A percentile compares a stretch with the other conserved stretches of the same genome.
Evolutionary conservation across 2,329 filamentous ascomycete genomes (phyloP).

Genomic region (Cytospora paraplurivora): DNA sequence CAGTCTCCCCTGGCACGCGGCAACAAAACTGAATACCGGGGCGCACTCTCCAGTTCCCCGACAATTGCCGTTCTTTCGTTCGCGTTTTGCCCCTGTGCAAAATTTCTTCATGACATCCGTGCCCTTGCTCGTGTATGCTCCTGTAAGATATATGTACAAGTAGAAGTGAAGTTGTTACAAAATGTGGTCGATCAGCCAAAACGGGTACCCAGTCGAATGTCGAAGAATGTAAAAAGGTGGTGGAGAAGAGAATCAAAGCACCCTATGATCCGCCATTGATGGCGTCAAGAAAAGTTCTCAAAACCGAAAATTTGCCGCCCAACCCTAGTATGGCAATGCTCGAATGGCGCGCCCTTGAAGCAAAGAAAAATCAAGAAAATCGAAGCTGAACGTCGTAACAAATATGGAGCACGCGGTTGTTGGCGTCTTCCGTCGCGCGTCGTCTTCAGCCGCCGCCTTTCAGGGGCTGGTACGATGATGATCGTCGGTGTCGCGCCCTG

Average conservation of each 20-base stretch:
- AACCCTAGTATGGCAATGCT: conserved; percentile 17
- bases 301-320: conserved; percentile 4
- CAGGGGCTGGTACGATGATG: conserved; percentile 15
- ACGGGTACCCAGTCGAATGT: not conserved
- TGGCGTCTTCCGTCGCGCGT: conserved; percentile 17
- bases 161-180: conserved; percentile 23
- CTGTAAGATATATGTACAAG: conserved; percentile 22
- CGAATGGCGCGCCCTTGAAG: conserved; percentile 17
- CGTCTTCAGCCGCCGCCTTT: conserved; percentile 12
- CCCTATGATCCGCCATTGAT: conserved; percentile 23
- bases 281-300: conserved; percentile 25
- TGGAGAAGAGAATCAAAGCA: conserved; percentile 17
- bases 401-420: conserved; percentile 8
- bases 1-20: conserved; percentile 9
- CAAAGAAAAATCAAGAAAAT: not conserved
- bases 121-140: conserved; percentile 19
- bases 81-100: conserved; percentile 21
- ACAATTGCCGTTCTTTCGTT: conserved; percentile 9
- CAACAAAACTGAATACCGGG: not conserved
- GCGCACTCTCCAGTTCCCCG: not conserved
- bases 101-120: conserved; percentile 23
- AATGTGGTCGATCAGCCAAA: conserved; percentile 8
- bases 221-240: conserved; percentile 4
- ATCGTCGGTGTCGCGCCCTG: conserved; percentile 19
- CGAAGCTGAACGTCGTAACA: not conserved